A percentile compares a stretch with the other conserved stretches of the same genome.
Conservation (phyloP, 192 early-diverging fungal species). For the Backusella tuberculispora region DNA sequence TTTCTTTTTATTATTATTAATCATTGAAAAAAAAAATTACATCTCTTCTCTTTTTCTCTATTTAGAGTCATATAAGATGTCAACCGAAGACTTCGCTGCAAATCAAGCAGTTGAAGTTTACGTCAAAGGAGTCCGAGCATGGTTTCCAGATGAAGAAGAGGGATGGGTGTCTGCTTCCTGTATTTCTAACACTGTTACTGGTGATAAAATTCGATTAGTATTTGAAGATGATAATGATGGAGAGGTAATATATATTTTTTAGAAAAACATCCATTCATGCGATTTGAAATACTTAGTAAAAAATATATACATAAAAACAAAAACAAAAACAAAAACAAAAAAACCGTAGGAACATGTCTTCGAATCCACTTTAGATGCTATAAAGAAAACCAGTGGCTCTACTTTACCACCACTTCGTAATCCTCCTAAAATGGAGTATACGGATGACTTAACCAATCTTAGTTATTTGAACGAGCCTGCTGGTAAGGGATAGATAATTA, state of each 20-base stretch:
- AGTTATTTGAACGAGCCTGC: conserved; percentile 95
- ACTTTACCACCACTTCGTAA: conserved; percentile 94
- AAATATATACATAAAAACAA: neutral
- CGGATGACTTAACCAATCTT: conserved; percentile 89
- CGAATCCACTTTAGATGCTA: conserved; percentile 71
- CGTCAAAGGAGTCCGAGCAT: conserved; percentile 77
- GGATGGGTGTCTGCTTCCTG: conserved; percentile 84
- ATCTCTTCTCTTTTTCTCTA: neutral
- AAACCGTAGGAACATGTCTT: conserved; percentile 65
- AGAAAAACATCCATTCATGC: neutral
- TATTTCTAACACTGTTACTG: conserved; percentile 55
- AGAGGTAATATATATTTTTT: conserved; percentile 16
- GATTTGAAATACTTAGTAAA: neutral
- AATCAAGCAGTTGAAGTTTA: conserved; percentile 63
- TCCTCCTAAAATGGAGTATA: conserved; percentile 84
- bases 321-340: neutral
- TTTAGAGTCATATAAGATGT: neutral
- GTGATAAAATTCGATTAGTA: conserved; percentile 59
- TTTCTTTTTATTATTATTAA: neutral
- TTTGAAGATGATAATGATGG: conserved; percentile 61
- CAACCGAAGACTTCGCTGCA: neutral
- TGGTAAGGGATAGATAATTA: conserved; percentile 34
- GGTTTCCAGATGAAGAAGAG: conserved; percentile 86
- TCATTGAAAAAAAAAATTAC: neutral
- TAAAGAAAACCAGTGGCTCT: conserved; percentile 64